Conservation (phyloP, 805 yeast species). For the Nakazawaea ernobii region DNA sequence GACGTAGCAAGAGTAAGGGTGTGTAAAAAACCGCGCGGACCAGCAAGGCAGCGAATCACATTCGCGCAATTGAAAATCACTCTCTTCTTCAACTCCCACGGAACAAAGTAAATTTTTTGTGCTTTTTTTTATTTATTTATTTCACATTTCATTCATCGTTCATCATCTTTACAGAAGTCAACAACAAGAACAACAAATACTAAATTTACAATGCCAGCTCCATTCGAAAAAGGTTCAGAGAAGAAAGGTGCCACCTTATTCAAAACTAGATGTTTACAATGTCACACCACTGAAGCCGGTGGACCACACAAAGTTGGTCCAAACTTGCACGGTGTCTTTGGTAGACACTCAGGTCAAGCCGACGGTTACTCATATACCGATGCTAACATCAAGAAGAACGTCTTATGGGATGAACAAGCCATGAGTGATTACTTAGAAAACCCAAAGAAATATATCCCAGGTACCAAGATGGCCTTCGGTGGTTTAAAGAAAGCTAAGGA, state of each 20-base stretch:
- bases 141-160: too few relatives aligned
- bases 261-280: conserved; percentile 98
- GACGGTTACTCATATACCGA: conserved; percentile 95
- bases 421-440: conserved; percentile 94
- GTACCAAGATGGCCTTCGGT: conserved; percentile 99
- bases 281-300: conserved; percentile 95
- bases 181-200: conserved; percentile 1
- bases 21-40: too few relatives aligned
- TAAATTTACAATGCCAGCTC: conserved; percentile 34
- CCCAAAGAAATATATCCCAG: conserved; percentile 99
- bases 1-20: too few relatives aligned
- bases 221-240: conserved; percentile 51
- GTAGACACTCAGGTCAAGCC: conserved; percentile 89
- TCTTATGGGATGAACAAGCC: conserved; percentile 79
- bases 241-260: conserved; percentile 97
- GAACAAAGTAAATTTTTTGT: too few relatives aligned
- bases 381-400: conserved; percentile 96
- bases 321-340: conserved; percentile 90
- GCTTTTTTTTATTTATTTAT: too few relatives aligned
- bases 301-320: conserved; percentile 99
- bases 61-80: too few relatives aligned
- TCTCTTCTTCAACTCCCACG: too few relatives aligned
- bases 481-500: conserved; percentile 99
- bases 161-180: too few relatives aligned
- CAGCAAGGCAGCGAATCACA: too few relatives aligned